Evolutionary conservation across 1,139 yeast genomes (phyloP), one percentile per base, ranked within the genome.

Genomic region (Scheffersomyces lignicola): DNA sequence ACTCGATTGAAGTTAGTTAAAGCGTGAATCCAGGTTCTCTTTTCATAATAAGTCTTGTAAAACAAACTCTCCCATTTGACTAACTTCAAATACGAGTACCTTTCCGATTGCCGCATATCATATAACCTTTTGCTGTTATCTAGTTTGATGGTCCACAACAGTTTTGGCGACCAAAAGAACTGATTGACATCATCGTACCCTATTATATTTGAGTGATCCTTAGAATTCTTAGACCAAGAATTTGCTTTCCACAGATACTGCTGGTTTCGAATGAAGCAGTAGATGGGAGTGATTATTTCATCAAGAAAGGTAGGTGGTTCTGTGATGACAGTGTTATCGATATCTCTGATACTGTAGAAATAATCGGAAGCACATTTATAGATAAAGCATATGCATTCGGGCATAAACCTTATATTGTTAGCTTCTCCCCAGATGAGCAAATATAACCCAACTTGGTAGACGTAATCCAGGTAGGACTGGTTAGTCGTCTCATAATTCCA

Each of bases 171-270:
- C 96, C 96, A 88, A 52, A 88, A 88, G 15, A 83, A 66, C 52
- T 84, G 96, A 54, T 88, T 88, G 34, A 86, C 69, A 54, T 88
- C 96, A 56, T 88, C 96, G 51, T 88, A 88, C 0, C 96, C 96
- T 42, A 88, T 80, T 2, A 80, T 73, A 25, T 71, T 64, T 39
- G 73, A 65, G 51, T 88, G 96, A 52, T 88, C 96, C 34, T 68
- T 73, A 35, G 75, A 81, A 25, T 68, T 67, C 41, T 73, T 69
- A 2, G 68, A 54, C 64, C 73, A 73, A 3, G 50, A 46, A 0
- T 70, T 77, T 24, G 67, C 67, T 6, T 52, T 43, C 1, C 47
- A 28, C 21, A 58, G 58, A 40, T 62, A 71, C 36, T 70, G 76
- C 40, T 74, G 79, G 33, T 61, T 64, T 37, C 69, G 51, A 6